Evolutionary conservation across 768 basidiomycete species (phyloP), one percentile per base, ranked within the genome.

Genomic region (Hericium erinaceus): DNA sequence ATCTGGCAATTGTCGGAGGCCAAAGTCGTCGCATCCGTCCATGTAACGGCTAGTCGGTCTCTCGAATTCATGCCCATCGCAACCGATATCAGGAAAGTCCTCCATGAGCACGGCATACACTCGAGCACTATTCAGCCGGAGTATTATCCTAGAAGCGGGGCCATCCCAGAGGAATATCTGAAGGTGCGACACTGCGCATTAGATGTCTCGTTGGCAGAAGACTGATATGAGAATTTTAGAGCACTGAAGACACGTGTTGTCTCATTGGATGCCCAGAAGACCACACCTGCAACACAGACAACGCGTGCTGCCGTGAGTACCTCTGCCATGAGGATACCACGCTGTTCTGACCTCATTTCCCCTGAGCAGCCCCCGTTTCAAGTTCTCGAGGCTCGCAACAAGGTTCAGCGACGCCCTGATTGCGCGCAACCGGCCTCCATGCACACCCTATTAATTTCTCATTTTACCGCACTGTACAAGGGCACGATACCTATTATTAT

Each of bases 1-100:
- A 83, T 98, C 55, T 99, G 97, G 97, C 93, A 95, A 66, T 80
- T 99, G 51, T 95, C 92, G 10, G 97, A 99, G 72, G 84, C 81
- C 57, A 98, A 97, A 69, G 84, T 94, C 56, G 88, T 99, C 46
- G 95, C 95, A 10, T 95, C 91, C 2, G 95, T 99, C 24, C 97
- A 99, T 71, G 92, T 99, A 51, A 81, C 90, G 64, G 84, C 93
- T 8, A 84, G 84, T 40, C 79, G 85, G 52, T 81, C 82, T 20
- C 79, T 83, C 57, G 94, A 97, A 65, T 98, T 98, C 68, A 98
- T 98, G 91, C 83, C 80, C 2, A 81, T 95, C 52, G 91, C 92
- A 15, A 81, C 80, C 40, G 82, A 87, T 46, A 95, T 99, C 61
- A 80, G 94, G 57, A 81, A 84, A 69, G 82, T 80, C 1, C 78